Percentiles rank a stretch among this genome's conserved stretches.
Evolutionary conservation across 1,284 basidiomycete species (phyloP).

Genomic region (Irpex rosettiformis): DNA sequence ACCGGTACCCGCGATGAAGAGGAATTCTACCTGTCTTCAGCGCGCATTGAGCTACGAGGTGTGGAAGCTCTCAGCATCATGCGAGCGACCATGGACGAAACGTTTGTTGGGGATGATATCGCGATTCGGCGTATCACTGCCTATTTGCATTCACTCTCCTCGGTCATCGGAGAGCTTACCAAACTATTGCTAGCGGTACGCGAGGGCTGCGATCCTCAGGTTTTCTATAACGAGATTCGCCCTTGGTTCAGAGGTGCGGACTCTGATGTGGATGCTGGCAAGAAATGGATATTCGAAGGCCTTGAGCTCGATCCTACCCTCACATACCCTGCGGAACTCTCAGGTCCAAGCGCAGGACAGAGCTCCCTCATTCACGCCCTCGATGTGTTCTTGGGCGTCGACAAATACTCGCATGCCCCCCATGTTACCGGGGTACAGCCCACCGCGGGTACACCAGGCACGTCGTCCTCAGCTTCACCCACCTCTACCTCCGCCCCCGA

Average conservation of each 20-base stretch:
- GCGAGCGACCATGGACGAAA: constrained; percentile 87
- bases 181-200: constrained; percentile 62
- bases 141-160: constrained; percentile 68
- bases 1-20: constrained; percentile 83
- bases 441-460: constrained; percentile 26
- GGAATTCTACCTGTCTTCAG: constrained; percentile 87
- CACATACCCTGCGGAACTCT: constrained; percentile 57
- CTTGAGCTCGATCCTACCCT: constrained; percentile 52
- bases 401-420: constrained; percentile 49
- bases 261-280: constrained; percentile 47
- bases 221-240: constrained; percentile 84
- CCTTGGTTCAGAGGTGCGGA: constrained; percentile 93
- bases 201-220: constrained; percentile 71
- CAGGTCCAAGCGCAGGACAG: constrained; percentile 90
- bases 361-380: constrained; percentile 87
- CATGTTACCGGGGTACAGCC: constrained; percentile 19
- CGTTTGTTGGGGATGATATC: constrained; percentile 83
- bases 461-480: constrained; percentile 18
- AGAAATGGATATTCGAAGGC: constrained; percentile 84
- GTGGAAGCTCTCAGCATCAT: constrained; percentile 85
- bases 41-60: constrained; percentile 90
- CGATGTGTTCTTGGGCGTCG: constrained; percentile 87
- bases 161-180: constrained; percentile 65
- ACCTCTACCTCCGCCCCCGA: constrained; percentile 12
- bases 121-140: constrained; percentile 70